Base-by-base conservation (phyloP, 768 basidiomycete genomes). In the Termitomyces sp. region DNA sequence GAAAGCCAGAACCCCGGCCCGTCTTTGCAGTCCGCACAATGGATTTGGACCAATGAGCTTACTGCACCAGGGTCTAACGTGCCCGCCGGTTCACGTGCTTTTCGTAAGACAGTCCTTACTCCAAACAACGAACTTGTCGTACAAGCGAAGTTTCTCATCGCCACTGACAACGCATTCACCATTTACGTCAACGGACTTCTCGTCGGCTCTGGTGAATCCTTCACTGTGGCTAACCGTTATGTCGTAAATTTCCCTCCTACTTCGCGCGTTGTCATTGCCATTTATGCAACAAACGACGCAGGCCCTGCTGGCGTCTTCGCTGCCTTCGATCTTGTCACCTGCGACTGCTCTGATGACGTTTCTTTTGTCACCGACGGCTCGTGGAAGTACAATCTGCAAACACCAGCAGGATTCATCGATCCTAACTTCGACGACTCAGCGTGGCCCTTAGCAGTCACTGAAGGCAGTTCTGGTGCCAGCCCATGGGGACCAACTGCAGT, bases 41-140 rank as follows among this genome's bases (percentile, higher is more conserved):
- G 71, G 71, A 71, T 74, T 23, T 74, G 71, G 72, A 71, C 72
- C 32, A 69, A 66, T 55, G 71, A 73, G 33, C 58, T 69, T 40
- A 57, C 35, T 41, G 57, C 56, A 9, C 56, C 62, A 20, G 67
- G 66, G n/a, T 56, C 40, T 16, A 28, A 23, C 23, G 62, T 61
- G 5, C 71, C 71, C 1, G 48, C 64, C 2, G 70, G 72, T 1
- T 35, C 63, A 6, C 68, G 71, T 41, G 67, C 70, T 14, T 74
- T 74, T 69, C 66, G 69, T 32, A 71, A 67, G 41, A 69, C 62
- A 3, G 60, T 71, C 30, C 59, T 59, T 23, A 59, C 68, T 18
- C 68, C 71, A 16, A 48, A 53, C 16, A 69, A 68, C 9, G 60
- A 67, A 58, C 55, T 61, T 10, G 64, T 67, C 1, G 61, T 62